Evolutionary conservation across 768 basidiomycete species (phyloP), one percentile per base, ranked within the genome.

Genomic region (Pisolithus tinctorius): DNA sequence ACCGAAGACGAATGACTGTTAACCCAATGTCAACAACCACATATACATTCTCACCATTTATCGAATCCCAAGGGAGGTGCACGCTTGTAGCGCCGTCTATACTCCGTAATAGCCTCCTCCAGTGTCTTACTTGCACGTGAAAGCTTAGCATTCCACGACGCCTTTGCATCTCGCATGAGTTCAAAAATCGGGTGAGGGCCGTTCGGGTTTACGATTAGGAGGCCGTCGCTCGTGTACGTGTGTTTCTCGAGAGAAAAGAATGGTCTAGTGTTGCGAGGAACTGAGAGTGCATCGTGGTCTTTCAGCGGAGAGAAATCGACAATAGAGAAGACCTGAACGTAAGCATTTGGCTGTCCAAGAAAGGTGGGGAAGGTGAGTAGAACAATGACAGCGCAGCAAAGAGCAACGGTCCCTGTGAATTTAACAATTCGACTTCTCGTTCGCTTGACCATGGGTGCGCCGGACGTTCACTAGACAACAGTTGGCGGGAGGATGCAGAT

Each of bases 121-220:
- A 76, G 58, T 0, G 71, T 70, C 25, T 50, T 65, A 43, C 74
- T 75, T 25, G 69, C 71, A 2, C 62, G 63, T 0, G 55, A 52
- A 3, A 58, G 50, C 57, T 73, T 73, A 1, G 49, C 57, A 1
- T 61, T 55, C 77, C 76, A 78, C 20, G 59, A 55, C 1, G 51
- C 36, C 49, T 72, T 66, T 0, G 74, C 73, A 16, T 64, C 53
- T 23, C 53, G 56, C 20, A 76, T 71, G 23, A 79, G 61, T 36
- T 71, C 69, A 46, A 69, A 68, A 16, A 79, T 72, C 1, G 76
- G 77, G 52, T 79, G 75, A 1, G 64, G 55, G 0, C 68, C 71
- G 4, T 63, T 42, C 0, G 63, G 64, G 38, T 73, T 68, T 52
- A 70, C 69, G 20, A 65, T 42, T 8, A 73, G 57, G 20, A 69